These are phyloP conservation scores for Kwoniella dendrophila DNA, from an alignment of 768 basidiomycete genomes.

Conservation along the genomic window DNA sequence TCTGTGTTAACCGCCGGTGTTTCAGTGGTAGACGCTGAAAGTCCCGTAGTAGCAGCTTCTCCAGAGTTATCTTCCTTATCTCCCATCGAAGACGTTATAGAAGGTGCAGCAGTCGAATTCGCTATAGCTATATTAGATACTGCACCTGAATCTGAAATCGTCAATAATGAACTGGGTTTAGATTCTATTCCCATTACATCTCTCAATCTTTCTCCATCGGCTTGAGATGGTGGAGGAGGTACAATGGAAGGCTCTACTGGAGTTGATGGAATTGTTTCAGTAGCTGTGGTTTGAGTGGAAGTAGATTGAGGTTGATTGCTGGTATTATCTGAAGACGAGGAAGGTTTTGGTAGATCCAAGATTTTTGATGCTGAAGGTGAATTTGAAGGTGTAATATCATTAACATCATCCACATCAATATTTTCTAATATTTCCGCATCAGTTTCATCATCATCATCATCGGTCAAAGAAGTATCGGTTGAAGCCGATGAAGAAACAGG, in stretches of 20 bases:
- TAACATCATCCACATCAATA: slow-evolving; percentile 24
- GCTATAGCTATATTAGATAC: slow-evolving; percentile 47
- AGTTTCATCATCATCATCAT: slow-evolving; percentile 42
- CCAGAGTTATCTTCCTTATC: not conserved
- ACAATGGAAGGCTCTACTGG: no score
- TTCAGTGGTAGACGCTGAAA: not conserved
- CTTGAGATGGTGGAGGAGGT: slow-evolving; percentile 48
- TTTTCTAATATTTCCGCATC: slow-evolving; percentile 42
- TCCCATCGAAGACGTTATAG: slow-evolving; percentile 26
- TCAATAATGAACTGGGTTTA: slow-evolving; percentile 17
- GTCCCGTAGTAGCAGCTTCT: no score
- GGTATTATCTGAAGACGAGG: not conserved
- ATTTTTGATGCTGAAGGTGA: slow-evolving; percentile 23
- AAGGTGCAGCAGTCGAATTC: slow-evolving; percentile 37
- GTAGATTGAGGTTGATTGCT: not conserved
- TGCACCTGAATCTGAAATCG: slow-evolving; percentile 34
- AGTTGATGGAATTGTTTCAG: no score
- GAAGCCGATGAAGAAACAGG: slow-evolving; percentile 52
- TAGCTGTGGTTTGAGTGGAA: no score
- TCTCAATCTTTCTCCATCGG: slow-evolving; percentile 37
- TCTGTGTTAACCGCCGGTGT: not conserved
- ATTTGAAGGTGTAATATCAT: slow-evolving; percentile 36
- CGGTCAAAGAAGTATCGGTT: slow-evolving; percentile 46
- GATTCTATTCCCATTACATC: slow-evolving; percentile 46
- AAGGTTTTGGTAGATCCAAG: not conserved